Base-by-base conservation (phyloP, 192 early-diverging fungal genomes). In the Podila epicladia region DNA sequence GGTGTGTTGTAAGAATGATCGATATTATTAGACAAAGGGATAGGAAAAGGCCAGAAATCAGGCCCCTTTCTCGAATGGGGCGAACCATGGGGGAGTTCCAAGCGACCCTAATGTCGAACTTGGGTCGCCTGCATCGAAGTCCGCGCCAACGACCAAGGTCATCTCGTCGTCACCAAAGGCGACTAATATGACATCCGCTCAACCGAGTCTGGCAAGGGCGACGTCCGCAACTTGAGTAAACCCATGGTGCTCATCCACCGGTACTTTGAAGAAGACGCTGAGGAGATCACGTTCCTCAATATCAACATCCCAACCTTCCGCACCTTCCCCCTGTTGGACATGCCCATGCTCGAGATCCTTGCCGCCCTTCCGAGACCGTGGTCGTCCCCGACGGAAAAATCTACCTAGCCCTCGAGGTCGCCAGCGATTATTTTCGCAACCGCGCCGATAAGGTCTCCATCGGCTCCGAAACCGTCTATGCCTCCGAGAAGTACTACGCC, bases 361-460 rank as follows among this genome's bases (percentile, higher is more conserved):
- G 90, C 58, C 88, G 91, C 60, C 91, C 97, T 2, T 95, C 94
- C 31, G 93, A 95, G 71, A 90, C 89, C 73, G 85, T 98, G 11
- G 87, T 80, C 13, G 95, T 99, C 59, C 95, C 96, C 33, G 93
- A 94, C 71, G 96, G 95, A 13, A 79, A 87, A 24, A 57, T 89
- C 32, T 91, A 92, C 82, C 86, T 96, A 0, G 98, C 98, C 0
- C 87, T 98, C 13, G 91, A 98, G n/a, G 98, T 99, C n/a, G 98
- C 97, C 8, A 95, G 96, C 41, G 96, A 95, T 83, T 99, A 99
- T 79, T 99, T 99, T 87, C 89, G 98, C 20, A 97, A 95, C 19
- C 97, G 98, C 7, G 98, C 98, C 5, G 98, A 99, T 84, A 99
- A 99, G 84, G 96, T 99, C 9, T 98, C 96, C 22, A 99, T 99